Percentiles rank a stretch among this genome's conserved stretches.
Conservation (phyloP, 2,329 filamentous ascomycete species). For the Colletotrichum gigasporum region DNA sequence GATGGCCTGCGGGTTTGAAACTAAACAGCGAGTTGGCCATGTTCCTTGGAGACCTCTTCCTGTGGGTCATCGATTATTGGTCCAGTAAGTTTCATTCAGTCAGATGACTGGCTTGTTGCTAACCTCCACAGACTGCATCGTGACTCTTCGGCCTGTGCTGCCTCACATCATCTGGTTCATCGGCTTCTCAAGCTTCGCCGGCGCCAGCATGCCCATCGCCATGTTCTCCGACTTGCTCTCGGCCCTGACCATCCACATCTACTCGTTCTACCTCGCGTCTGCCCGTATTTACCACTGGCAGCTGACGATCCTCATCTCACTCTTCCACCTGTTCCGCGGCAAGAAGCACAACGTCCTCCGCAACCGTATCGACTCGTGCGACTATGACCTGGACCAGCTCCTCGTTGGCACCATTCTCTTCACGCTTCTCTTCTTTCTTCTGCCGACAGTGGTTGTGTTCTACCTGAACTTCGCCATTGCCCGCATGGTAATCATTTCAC, state of each 20-base stretch:
- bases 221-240: slow-evolving; percentile 95
- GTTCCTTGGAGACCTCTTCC: slow-evolving; percentile 94
- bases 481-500: slow-evolving; percentile 91
- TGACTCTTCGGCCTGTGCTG: slow-evolving; percentile 80
- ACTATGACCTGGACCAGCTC: slow-evolving; percentile 97
- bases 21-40: slow-evolving; percentile 91
- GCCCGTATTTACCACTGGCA: slow-evolving; percentile 99
- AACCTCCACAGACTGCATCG: slow-evolving; percentile 72
- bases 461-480: slow-evolving; percentile 96
- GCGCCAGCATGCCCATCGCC: slow-evolving; percentile 95
- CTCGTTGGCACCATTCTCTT: slow-evolving; percentile 97
- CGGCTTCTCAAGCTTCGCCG: slow-evolving; percentile 93
- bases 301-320: slow-evolving; percentile 91
- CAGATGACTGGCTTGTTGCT: slow-evolving; percentile 26
- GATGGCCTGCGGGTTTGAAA: slow-evolving; percentile 93
- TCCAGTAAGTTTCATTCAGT: slow-evolving; percentile 67
- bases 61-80: slow-evolving; percentile 99
- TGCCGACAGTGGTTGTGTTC: slow-evolving; percentile 95
- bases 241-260: slow-evolving; percentile 92
- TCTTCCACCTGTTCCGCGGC: slow-evolving; percentile 98
- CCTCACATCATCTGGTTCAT: slow-evolving; percentile 91
- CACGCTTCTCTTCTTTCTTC: slow-evolving; percentile 91
- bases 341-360: slow-evolving; percentile 98
- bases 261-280: slow-evolving; percentile 97
- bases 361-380: slow-evolving; percentile 97